Evolutionary conservation across 805 yeast species (phyloP).

Genomic region (Kuraishia ogatae): DNA sequence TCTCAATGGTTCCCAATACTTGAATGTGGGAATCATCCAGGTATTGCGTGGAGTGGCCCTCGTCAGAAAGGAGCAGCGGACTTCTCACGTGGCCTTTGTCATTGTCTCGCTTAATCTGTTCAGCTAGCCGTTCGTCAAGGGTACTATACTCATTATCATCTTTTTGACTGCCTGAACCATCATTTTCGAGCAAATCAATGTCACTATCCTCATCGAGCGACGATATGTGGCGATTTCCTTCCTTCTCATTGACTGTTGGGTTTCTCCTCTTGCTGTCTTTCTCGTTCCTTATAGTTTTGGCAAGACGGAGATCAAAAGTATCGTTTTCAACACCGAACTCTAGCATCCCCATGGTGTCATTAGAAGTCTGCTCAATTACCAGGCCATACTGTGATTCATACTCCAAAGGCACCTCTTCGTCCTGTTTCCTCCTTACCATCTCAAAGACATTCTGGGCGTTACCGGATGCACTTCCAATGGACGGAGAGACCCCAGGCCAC

Average conservation of each 20-base stretch:
- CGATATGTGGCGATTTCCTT: not conserved
- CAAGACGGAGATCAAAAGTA: not conserved
- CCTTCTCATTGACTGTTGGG: not conserved
- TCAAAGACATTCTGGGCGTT: not conserved
- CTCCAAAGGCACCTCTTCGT: slow-evolving; percentile 3
- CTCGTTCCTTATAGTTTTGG: not conserved
- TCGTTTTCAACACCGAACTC: not conserved
- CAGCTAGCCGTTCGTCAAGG: not conserved
- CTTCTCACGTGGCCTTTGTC: not conserved
- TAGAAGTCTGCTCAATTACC: not conserved
- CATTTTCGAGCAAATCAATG: not conserved
- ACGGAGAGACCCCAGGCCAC: not conserved
- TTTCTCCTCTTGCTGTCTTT: too few species aligned
- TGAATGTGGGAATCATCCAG: not conserved
- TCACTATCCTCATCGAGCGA: not conserved
- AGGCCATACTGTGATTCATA: slow-evolving; percentile 1
- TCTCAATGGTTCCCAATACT: not conserved
- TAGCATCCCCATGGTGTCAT: not conserved
- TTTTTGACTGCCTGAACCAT: not conserved
- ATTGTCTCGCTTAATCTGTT: not conserved
- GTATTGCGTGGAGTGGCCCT: not conserved
- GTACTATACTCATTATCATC: not conserved
- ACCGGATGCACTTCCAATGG: not conserved
- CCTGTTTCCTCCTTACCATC: not conserved
- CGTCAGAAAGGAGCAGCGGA: not conserved